Percentiles rank a stretch among this genome's conserved stretches.
These are phyloP conservation scores for Pinus taeda DNA, from an alignment of 75 land plant species.

Conservation along the genomic window DNA sequence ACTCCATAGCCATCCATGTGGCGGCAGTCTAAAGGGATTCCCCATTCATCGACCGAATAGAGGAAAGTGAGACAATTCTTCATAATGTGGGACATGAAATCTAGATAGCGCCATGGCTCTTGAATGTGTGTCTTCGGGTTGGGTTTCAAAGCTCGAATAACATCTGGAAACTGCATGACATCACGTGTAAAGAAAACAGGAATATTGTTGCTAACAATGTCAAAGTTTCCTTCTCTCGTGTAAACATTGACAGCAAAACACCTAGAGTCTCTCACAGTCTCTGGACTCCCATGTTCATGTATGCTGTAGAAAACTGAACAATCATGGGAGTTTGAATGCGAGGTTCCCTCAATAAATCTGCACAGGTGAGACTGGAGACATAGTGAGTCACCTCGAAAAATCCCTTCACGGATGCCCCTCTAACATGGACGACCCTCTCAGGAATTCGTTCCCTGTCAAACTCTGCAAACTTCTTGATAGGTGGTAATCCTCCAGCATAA, in stretches of 20 bases:
- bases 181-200: slow-evolving; percentile 56
- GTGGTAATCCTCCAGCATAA: slow-evolving; percentile 46
- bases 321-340: slow-evolving; percentile 47
- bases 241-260: slow-evolving; percentile 44
- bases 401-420: slow-evolving; percentile 49
- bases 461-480: slow-evolving; percentile 42
- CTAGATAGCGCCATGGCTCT: slow-evolving; percentile 43
- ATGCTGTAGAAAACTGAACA: slow-evolving; percentile 41
- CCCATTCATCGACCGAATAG: slow-evolving; percentile 39
- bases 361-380: slow-evolving; percentile 37
- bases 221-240: slow-evolving; percentile 41
- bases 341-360: slow-evolving; percentile 38
- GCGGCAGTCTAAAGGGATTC: slow-evolving; percentile 19
- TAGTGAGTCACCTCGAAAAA: slow-evolving; percentile 52
- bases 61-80: slow-evolving; percentile 36
- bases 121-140: slow-evolving; percentile 47
- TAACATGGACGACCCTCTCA: slow-evolving; percentile 45
- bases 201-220: slow-evolving; percentile 51
- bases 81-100: slow-evolving; percentile 40
- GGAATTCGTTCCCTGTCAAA: slow-evolving; percentile 47
- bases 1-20: too few relatives aligned
- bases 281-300: slow-evolving; percentile 40
- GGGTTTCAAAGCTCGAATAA: slow-evolving; percentile 47
- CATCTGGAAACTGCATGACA: slow-evolving; percentile 44
- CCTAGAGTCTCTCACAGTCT: slow-evolving; percentile 42